phyloP scores from a whole-genome alignment of 2,329 filamentous ascomycete species.

The Fusarium sororula region DNA sequence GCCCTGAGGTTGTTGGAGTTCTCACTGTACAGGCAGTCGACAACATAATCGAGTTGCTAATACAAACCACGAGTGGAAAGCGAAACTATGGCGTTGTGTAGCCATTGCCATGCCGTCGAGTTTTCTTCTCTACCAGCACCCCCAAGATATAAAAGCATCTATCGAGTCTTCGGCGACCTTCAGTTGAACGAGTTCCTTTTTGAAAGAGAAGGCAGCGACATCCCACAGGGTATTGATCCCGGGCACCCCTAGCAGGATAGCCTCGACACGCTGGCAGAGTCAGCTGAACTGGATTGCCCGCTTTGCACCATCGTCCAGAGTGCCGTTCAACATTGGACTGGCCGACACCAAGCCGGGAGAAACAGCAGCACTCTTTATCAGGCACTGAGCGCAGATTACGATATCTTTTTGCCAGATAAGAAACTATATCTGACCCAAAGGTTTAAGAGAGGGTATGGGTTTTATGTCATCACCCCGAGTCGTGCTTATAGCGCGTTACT shows the following conservation, averaged over 20 bases:
- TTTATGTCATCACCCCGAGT: neutral
- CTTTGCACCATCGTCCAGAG: neutral
- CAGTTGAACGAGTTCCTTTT: neutral
- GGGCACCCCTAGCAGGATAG: neutral
- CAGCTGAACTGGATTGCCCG: neutral
- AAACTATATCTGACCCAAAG: neutral
- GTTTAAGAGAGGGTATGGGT: accelerated
- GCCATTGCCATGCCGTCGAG: neutral
- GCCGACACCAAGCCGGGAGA: neutral
- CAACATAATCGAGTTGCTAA: no score
- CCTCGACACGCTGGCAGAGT: neutral
- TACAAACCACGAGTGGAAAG: no score
- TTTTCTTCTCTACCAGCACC: neutral
- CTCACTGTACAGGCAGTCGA: no score
- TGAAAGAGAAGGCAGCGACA: neutral
- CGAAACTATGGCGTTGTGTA: neutral
- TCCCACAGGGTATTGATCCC: accelerated
- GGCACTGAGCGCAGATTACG: accelerated
- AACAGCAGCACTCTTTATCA: accelerated
- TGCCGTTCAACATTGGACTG: neutral
- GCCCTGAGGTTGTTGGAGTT: no score
- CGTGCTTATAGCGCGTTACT: accelerated
- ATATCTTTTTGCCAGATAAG: accelerated
- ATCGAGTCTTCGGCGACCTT: neutral
- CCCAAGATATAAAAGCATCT: accelerated